Evolutionary conservation across 2,329 filamentous ascomycete genomes (phyloP).

Genomic region (Coleophoma eucalyptorum): DNA sequence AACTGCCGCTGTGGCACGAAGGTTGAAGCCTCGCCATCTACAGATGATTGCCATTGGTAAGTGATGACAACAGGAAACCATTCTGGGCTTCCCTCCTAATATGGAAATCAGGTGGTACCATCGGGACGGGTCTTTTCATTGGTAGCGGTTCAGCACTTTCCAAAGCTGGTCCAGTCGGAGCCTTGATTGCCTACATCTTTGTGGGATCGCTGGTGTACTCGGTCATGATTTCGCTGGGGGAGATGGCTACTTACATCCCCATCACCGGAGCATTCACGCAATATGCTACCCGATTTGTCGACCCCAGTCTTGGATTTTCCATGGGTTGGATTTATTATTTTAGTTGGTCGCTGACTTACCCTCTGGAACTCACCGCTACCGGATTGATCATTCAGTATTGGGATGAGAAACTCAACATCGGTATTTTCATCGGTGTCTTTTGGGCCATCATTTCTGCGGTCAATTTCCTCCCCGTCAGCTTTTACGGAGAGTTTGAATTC

Average conservation of each 20-base stretch:
- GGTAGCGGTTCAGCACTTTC: conserved; percentile 61
- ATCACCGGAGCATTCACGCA: conserved; percentile 73
- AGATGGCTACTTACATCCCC: conserved; percentile 77
- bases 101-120: conserved; percentile 47
- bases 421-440: conserved; percentile 71
- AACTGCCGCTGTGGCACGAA: conserved; percentile 18
- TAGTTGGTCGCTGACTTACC: conserved; percentile 69
- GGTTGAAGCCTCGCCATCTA: conserved; percentile 55
- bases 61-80: not conserved
- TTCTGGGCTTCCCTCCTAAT: not conserved
- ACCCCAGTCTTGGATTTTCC: conserved; percentile 68
- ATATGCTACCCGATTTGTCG: conserved; percentile 72
- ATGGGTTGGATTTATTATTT: conserved; percentile 88
- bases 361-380: conserved; percentile 68
- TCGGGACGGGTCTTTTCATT: conserved; percentile 71
- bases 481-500: conserved; percentile 76
- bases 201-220: conserved; percentile 71
- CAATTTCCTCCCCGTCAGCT: conserved; percentile 69
- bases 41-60: conserved; percentile 62
- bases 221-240: conserved; percentile 66
- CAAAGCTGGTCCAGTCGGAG: conserved; percentile 60
- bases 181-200: conserved; percentile 65
- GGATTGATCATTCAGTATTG: conserved; percentile 76
- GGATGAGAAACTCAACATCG: conserved; percentile 58
- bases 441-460: conserved; percentile 65